Conservation (phyloP, 2,329 filamentous ascomycete genomes). For the Talaromyces piceae region DNA sequence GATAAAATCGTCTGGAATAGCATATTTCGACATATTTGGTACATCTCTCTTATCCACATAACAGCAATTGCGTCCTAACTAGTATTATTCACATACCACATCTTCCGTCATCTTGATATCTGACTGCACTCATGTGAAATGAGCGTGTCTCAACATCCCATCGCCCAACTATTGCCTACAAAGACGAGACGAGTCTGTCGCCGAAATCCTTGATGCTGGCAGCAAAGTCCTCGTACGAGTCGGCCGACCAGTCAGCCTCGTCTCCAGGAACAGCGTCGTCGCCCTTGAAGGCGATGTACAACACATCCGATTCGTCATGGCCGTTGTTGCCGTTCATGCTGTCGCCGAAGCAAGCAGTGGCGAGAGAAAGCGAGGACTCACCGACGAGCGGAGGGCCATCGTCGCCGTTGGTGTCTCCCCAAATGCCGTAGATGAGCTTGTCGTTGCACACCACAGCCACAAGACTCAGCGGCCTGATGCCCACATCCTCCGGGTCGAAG, state of each 20-base stretch:
- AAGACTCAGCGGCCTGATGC: slow-evolving; percentile 46
- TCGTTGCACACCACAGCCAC: slow-evolving; percentile 50
- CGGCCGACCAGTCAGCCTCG: slow-evolving; percentile 49
- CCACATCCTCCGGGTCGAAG: slow-evolving; percentile 37
- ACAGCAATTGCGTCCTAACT: no score
- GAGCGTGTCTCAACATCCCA: no score
- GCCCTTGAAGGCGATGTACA: slow-evolving; percentile 57
- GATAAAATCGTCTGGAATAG: no score
- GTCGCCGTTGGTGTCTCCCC: slow-evolving; percentile 56
- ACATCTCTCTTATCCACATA: no score
- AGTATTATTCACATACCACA: neutral
- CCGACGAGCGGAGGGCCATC: slow-evolving; percentile 40
- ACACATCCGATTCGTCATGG: slow-evolving; percentile 50
- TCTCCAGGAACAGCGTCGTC: slow-evolving; percentile 50
- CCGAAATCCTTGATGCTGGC: slow-evolving; percentile 18
- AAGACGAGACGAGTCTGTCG: slow-evolving; percentile 8
- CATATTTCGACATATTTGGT: no score
- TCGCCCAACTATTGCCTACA: no score
- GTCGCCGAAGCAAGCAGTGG: slow-evolving; percentile 47
- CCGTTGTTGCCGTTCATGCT: slow-evolving; percentile 50
- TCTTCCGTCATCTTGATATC: neutral
- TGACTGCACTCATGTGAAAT: no score
- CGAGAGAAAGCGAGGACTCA: slow-evolving; percentile 52
- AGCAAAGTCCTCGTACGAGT: slow-evolving; percentile 41
- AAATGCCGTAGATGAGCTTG: slow-evolving; percentile 51